Base-by-base conservation (phyloP, 148 eudicot species). In the Chenopodium quinoa region DNA sequence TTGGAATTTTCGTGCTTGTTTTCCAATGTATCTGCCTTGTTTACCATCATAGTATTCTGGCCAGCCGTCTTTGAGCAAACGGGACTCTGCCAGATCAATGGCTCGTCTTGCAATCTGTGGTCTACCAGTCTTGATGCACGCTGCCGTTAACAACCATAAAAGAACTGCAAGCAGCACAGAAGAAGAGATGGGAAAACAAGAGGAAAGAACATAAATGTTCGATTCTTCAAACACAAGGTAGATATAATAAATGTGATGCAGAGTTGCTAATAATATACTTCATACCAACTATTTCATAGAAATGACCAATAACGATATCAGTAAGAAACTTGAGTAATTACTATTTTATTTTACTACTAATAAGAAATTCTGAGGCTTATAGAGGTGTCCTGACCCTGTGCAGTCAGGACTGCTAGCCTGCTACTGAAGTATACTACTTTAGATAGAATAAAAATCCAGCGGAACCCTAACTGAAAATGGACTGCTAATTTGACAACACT, bases 41-140 rank as follows among this genome's bases (percentile, higher is more conserved):
- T 92, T 95, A 16, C 98, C 98, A 66, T 95, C 98, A 22, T 95
- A 95, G 77, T 95, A 95, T 82, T 95, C 98, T 0, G 98, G 98
- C 98, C 98, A 95, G 47, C 92, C 82, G 60, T 95, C 98, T 79
- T 93, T 95, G 48, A 91, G 92, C 50, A 95, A 80, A 5, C 98
- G 96, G 66, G 88, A 83, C 86, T 95, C 98, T 9, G 92, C 90
- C 20, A 95, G 96, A 69, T 92, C 98, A n/a, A 95, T 95, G 74
- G 90, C 91, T 54, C 86, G 82, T 85, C 98, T 92, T 32, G 97
- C 98, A 9, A 93, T 95, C 84, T 95, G 97, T 46, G 94, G 95
- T 27, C 98, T 89, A 23, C 98, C 98, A 7, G 97, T 95, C 81
- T 95, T 95, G 86, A 95, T 95, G 89, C 97, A 91, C 10, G 98